phyloP scores from a whole-genome alignment of 768 basidiomycete genomes.

The Sarcodon sp. region DNA sequence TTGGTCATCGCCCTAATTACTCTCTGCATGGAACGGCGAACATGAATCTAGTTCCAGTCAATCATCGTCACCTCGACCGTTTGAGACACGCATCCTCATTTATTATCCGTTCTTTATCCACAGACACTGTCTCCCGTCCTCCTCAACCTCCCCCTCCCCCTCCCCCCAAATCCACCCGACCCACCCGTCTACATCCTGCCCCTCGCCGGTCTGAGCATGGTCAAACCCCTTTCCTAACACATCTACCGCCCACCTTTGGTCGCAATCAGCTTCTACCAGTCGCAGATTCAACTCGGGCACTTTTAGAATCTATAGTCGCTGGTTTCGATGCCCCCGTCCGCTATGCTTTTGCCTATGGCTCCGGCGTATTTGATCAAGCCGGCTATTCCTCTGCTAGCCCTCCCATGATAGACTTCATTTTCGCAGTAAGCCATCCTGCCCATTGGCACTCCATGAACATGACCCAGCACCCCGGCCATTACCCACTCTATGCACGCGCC shows the following conservation, averaged over 20 bases:
- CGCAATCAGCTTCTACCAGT: conserved; percentile 75
- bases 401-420: conserved; percentile 94
- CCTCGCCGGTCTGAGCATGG: conserved; percentile 21
- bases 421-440: conserved; percentile 85
- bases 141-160: conserved; percentile 23
- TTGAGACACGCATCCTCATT: neutral
- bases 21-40: neutral
- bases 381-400: conserved; percentile 40
- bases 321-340: conserved; percentile 85
- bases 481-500: conserved; percentile 76
- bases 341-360: conserved; percentile 96
- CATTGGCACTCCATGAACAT: conserved; percentile 97
- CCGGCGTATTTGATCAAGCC: conserved; percentile 89
- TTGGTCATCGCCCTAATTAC: too few relatives aligned
- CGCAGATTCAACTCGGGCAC: conserved; percentile 62
- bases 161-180: conserved; percentile 15
- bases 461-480: conserved; percentile 84
- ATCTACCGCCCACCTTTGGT: conserved; percentile 62
- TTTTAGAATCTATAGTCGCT: conserved; percentile 69
- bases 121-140: conserved; percentile 25
- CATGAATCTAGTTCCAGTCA: neutral
- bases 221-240: conserved; percentile 26
- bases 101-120: conserved; percentile 27
- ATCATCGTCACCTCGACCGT: neutral
- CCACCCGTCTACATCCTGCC: conserved; percentile 27